phyloP scores from a whole-genome alignment of 345 rosid genomes.

The Populus nigra region DNA sequence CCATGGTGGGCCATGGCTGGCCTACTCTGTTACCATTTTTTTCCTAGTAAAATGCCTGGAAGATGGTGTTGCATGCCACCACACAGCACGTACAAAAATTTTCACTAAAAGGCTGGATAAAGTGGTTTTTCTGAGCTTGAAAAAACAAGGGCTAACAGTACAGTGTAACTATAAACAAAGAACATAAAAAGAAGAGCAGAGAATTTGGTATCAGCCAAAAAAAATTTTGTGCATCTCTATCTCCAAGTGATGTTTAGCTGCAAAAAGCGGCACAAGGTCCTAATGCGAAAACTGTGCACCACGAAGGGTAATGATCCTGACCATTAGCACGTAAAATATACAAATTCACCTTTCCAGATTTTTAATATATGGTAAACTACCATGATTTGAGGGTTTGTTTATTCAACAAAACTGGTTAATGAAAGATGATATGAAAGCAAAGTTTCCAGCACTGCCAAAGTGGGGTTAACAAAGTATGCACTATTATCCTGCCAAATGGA shows the following conservation, averaged over 20 bases:
- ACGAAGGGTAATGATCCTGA: background rate
- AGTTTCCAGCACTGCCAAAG: background rate
- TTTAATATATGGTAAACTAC: background rate
- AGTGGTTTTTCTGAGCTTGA: background rate
- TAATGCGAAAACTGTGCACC: background rate
- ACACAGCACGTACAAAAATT: too few species aligned
- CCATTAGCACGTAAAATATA: background rate
- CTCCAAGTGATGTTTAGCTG: background rate
- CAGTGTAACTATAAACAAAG: background rate
- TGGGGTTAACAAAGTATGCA: background rate
- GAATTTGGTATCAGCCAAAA: background rate
- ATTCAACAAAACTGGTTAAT: constrained; percentile 4
- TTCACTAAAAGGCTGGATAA: background rate
- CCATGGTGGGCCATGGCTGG: background rate
- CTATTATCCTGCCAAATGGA: background rate
- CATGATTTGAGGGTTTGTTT: background rate
- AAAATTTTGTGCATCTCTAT: background rate
- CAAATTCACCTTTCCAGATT: background rate
- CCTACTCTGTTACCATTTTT: background rate
- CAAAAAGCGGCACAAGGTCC: background rate
- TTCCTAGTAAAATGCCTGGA: background rate
- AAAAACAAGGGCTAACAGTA: background rate
- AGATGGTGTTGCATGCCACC: too few species aligned
- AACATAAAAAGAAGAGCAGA: background rate
- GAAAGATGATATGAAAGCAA: background rate